phyloP scores from a whole-genome alignment of 106 monocot species.

The Vanilla planifolia region DNA sequence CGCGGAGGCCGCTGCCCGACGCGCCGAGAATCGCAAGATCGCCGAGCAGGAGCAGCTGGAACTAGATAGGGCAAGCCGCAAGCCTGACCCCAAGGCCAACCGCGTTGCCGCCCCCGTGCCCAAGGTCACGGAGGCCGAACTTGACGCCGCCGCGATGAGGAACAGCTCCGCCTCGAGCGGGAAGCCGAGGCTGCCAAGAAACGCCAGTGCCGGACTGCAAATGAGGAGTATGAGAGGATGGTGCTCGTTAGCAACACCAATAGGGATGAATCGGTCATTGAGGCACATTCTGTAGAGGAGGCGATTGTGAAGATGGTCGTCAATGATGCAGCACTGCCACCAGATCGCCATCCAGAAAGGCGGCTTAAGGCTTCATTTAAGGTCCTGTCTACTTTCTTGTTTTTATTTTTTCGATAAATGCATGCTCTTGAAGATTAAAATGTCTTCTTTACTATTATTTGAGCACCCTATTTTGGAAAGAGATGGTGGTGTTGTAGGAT shows the following conservation, averaged over 20 bases:
- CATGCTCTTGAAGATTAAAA: too few species aligned
- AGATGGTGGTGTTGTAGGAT: too few species aligned
- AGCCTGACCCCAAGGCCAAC: conserved; percentile 73
- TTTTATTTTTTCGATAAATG: too few species aligned
- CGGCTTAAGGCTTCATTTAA: conserved; percentile 88
- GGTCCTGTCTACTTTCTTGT: conserved; percentile 21
- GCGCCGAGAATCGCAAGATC: conserved; percentile 66
- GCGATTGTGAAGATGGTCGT: conserved; percentile 64
- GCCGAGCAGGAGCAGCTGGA: conserved; percentile 72
- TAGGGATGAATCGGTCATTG: conserved; percentile 78
- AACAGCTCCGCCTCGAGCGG: conserved; percentile 29
- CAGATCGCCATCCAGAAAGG: conserved; percentile 86
- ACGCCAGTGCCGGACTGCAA: conserved; percentile 57
- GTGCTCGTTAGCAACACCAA: conserved; percentile 87
- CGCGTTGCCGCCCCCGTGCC: conserved; percentile 72
- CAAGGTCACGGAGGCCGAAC: conserved; percentile 36
- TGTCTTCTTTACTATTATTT: too few species aligned
- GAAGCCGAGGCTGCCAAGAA: conserved; percentile 74
- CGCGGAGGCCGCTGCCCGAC: conserved; percentile 63
- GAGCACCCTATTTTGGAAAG: too few species aligned
- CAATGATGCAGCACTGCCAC: conserved; percentile 37
- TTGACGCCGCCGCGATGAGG: conserved; percentile 59
- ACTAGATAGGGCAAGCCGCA: conserved; percentile 42
- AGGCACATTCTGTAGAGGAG: conserved; percentile 81
- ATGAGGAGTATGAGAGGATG: conserved; percentile 82